A percentile compares a stretch with the other conserved stretches of the same genome.
Conservation (phyloP, 305 asterid species). For the Coffea humblotiana region DNA sequence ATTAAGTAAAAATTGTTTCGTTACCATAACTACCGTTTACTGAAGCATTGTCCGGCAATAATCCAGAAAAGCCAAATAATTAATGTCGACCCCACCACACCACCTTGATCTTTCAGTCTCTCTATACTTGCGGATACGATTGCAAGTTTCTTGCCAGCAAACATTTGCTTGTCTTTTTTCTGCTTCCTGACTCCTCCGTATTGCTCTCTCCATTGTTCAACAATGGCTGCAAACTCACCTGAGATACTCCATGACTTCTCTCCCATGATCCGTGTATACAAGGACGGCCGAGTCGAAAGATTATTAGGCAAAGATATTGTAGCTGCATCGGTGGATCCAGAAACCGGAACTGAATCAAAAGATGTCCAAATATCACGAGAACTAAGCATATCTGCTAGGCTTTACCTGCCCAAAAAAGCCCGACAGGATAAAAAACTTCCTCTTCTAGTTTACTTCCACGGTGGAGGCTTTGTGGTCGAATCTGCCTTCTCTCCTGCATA, state of each 20-base stretch:
- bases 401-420: constrained; percentile 44
- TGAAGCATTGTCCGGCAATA: too few species aligned
- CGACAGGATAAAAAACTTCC: constrained; percentile 40
- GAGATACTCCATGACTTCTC: constrained; percentile 38
- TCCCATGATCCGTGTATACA: constrained; percentile 42
- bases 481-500: constrained; percentile 54
- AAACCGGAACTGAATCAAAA: constrained; percentile 41
- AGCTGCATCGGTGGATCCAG: constrained; percentile 38
- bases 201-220: background rate
- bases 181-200: background rate
- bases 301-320: constrained; percentile 20
- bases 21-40: too few species aligned
- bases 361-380: constrained; percentile 36
- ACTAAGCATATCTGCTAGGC: constrained; percentile 41
- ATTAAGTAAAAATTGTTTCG: too few species aligned
- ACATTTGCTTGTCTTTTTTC: too few species aligned
- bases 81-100: too few species aligned
- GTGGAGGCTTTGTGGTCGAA: constrained; percentile 59
- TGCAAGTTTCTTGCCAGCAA: too few species aligned
- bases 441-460: constrained; percentile 60
- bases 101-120: too few species aligned
- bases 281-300: constrained; percentile 51
- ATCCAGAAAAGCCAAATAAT: too few species aligned
- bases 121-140: too few species aligned
- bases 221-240: constrained; percentile 22